These are phyloP conservation scores for Ganoderma lucidum DNA, from an alignment of 1,284 basidiomycete species.

Conservation along the genomic window DNA sequence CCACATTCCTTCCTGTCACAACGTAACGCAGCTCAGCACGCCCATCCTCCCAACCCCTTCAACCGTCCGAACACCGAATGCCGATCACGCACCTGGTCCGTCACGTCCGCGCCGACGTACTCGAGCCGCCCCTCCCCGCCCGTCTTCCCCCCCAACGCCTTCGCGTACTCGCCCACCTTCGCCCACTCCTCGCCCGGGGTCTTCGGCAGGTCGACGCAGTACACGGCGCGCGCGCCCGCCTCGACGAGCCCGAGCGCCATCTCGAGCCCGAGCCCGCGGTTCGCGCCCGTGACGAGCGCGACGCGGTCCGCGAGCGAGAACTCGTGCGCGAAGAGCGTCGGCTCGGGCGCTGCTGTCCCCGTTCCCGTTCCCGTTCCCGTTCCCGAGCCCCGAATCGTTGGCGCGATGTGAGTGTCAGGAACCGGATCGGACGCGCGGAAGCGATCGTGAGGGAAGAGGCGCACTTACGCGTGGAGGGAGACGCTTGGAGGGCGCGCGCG, in stretches of 20 bases:
- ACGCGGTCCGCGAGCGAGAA: constrained; percentile 79
- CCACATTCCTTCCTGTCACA: constrained; percentile 53
- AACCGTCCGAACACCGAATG: no score
- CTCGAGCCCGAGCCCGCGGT: constrained; percentile 84
- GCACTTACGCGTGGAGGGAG: constrained; percentile 3
- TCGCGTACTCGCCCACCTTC: constrained; percentile 54
- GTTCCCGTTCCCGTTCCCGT: no score
- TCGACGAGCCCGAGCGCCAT: constrained; percentile 82
- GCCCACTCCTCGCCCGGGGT: constrained; percentile 73
- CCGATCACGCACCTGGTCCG: constrained; percentile 52
- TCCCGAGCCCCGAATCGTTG: no score
- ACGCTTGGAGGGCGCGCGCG: constrained; percentile 59
- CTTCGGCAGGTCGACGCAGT: constrained; percentile 77
- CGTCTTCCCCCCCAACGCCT: constrained; percentile 49
- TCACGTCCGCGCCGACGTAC: constrained; percentile 72
- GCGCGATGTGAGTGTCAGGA: not conserved
- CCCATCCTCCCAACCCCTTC: no score
- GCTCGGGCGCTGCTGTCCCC: no score
- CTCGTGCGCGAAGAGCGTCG: constrained; percentile 64
- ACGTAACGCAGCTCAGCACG: not conserved
- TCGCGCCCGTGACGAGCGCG: constrained; percentile 79
- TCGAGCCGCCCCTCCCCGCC: constrained; percentile 57
- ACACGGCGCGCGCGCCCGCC: constrained; percentile 77
- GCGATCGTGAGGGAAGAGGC: not conserved
- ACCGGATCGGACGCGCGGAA: not conserved